Evolutionary conservation across 73 alveolate species (phyloP).

Genomic region (Tetrahymena thermophila): DNA sequence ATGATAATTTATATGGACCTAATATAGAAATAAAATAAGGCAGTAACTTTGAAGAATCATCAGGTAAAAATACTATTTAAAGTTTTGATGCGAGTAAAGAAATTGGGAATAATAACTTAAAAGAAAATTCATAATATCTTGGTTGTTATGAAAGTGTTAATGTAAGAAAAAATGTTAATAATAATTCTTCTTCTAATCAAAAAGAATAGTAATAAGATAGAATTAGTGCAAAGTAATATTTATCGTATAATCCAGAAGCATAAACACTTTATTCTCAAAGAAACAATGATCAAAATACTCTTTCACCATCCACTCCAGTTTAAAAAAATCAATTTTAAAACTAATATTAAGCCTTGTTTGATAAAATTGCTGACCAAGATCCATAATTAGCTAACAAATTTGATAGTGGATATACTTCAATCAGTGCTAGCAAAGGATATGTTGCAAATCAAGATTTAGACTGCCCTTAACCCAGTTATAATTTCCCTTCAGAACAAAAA

Average conservation of each 20-base stretch:
- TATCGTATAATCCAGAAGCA: background rate
- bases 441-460: background rate
- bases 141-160: background rate
- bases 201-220: background rate
- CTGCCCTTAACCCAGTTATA: background rate
- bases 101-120: background rate
- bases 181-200: background rate
- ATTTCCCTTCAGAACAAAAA: background rate
- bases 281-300: background rate
- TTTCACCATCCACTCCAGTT: background rate
- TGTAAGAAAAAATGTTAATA: background rate
- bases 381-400: background rate
- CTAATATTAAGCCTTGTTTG: background rate
- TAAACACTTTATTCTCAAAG: background rate
- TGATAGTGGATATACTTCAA: background rate
- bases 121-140: background rate
- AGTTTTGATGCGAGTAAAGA: background rate
- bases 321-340: background rate
- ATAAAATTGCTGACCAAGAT: background rate
- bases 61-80: background rate
- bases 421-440: background rate
- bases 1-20: background rate
- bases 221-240: background rate
- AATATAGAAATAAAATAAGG: background rate
- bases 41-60: background rate